phyloP scores from a whole-genome alignment of 2,329 filamentous ascomycete genomes.

The Colletotrichum sp. region DNA sequence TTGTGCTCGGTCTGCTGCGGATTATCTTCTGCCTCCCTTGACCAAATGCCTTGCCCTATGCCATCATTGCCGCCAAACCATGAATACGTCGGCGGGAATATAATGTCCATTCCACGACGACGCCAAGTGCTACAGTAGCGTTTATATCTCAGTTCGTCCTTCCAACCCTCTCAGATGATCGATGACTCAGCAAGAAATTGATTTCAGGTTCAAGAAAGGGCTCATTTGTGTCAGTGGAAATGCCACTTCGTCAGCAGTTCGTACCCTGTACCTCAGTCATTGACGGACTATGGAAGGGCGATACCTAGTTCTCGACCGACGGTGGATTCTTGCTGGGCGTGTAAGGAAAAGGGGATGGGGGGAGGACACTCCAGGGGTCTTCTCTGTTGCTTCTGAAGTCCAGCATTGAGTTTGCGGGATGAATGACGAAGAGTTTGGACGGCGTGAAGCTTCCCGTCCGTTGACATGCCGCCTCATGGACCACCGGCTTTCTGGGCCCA shows the following conservation, averaged over 20 bases:
- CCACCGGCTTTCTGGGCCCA: background rate
- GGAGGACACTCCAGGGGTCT: background rate
- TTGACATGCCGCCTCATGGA: background rate
- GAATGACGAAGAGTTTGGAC: background rate
- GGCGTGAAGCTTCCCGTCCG: background rate
- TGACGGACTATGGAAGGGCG: background rate
- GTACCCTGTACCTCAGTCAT: background rate
- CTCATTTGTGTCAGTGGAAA: background rate
- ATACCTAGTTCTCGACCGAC: background rate
- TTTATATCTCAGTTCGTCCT: background rate
- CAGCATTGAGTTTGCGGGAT: slow-evolving; percentile 2
- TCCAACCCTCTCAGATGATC: background rate
- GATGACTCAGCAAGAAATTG: background rate
- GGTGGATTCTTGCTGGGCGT: background rate
- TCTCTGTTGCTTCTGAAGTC: background rate
- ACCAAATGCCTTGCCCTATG: background rate
- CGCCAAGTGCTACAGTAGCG: background rate
- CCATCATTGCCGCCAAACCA: background rate
- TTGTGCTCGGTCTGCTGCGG: background rate
- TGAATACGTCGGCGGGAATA: background rate
- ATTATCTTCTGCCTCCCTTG: background rate
- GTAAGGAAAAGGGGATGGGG: background rate
- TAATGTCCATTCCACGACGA: background rate
- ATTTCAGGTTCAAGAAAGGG: background rate
- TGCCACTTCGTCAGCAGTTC: background rate